phyloP scores from a whole-genome alignment of 2,329 filamentous ascomycete genomes.

The Paraconiothyrium brasiliense region DNA sequence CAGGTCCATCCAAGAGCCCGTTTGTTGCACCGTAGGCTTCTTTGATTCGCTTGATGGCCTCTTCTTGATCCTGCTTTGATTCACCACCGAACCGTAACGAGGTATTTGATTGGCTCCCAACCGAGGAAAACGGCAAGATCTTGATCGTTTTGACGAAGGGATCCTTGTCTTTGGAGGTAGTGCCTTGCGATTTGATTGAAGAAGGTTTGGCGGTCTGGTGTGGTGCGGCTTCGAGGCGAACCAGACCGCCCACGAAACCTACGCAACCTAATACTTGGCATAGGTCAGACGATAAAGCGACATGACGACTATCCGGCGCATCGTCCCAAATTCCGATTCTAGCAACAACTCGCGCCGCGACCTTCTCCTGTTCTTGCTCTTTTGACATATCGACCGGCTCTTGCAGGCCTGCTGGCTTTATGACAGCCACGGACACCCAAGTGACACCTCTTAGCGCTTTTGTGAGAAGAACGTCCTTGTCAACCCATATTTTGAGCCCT shows the following conservation, averaged over 20 bases:
- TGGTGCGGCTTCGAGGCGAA: constrained; percentile 86
- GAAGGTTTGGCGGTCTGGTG: constrained; percentile 73
- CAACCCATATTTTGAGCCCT: constrained; percentile 82
- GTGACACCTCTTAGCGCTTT: constrained; percentile 78
- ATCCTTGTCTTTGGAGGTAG: constrained; percentile 53
- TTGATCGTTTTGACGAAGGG: constrained; percentile 72
- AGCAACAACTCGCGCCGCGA: constrained; percentile 76
- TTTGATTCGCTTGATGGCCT: constrained; percentile 75
- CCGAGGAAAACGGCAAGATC: constrained; percentile 78
- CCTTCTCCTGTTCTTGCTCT: constrained; percentile 67
- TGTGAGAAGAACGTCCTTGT: constrained; percentile 76
- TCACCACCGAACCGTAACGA: constrained; percentile 89
- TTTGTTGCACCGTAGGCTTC: constrained; percentile 73
- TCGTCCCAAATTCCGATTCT: constrained; percentile 82
- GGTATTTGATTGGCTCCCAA: constrained; percentile 64
- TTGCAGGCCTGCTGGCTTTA: constrained; percentile 81
- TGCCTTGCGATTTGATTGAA: constrained; percentile 46
- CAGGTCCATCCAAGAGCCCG: constrained; percentile 79
- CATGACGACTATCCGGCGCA: constrained; percentile 81
- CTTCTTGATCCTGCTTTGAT: constrained; percentile 82
- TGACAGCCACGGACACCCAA: constrained; percentile 84
- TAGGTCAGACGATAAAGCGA: constrained; percentile 79
- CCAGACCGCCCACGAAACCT: constrained; percentile 82
- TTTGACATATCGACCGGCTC: constrained; percentile 76
- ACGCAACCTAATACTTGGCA: constrained; percentile 77